Percentiles rank a stretch among this genome's conserved stretches.
These are phyloP conservation scores for Magnaporthiopsis incrustans DNA, from an alignment of 2,329 filamentous ascomycete species.

Conservation along the genomic window DNA sequence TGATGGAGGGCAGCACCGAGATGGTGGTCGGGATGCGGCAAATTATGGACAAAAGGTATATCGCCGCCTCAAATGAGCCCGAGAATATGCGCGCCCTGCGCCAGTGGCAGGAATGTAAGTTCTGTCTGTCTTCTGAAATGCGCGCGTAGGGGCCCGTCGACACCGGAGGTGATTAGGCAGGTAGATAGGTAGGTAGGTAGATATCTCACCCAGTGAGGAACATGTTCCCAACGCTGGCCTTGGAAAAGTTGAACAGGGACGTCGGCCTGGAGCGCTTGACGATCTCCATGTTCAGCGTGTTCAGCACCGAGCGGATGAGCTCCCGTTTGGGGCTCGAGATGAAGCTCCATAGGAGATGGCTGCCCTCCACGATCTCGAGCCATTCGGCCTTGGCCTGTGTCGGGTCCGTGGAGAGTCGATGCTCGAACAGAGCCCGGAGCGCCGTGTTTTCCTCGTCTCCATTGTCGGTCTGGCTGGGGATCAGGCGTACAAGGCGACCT, in stretches of 20 bases:
- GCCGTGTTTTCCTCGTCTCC: slow-evolving; percentile 55
- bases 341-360: slow-evolving; percentile 65
- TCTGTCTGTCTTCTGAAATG: not conserved
- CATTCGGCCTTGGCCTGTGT: slow-evolving; percentile 65
- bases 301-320: slow-evolving; percentile 69
- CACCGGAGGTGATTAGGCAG: not conserved
- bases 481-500: slow-evolving; percentile 85
- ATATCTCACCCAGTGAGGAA: slow-evolving; percentile 59
- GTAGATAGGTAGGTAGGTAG: not conserved
- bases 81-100: slow-evolving; percentile 70
- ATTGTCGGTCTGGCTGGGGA: slow-evolving; percentile 54
- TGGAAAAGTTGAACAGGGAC: slow-evolving; percentile 69
- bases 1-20: slow-evolving; percentile 79
- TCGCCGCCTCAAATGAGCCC: slow-evolving; percentile 84
- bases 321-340: slow-evolving; percentile 67
- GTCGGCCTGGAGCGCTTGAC: slow-evolving; percentile 66
- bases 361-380: slow-evolving; percentile 81
- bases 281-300: slow-evolving; percentile 69
- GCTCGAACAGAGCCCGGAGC: slow-evolving; percentile 79
- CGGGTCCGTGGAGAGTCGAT: slow-evolving; percentile 62
- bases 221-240: slow-evolving; percentile 69
- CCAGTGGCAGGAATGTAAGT: not conserved
- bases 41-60: slow-evolving; percentile 81
- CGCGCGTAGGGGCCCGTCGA: not conserved
- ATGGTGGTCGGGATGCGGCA: slow-evolving; percentile 74